Evolutionary conservation across 208 protist species (phyloP), one percentile per base, ranked within the genome.

Genomic region (Crithidia expoeki): DNA sequence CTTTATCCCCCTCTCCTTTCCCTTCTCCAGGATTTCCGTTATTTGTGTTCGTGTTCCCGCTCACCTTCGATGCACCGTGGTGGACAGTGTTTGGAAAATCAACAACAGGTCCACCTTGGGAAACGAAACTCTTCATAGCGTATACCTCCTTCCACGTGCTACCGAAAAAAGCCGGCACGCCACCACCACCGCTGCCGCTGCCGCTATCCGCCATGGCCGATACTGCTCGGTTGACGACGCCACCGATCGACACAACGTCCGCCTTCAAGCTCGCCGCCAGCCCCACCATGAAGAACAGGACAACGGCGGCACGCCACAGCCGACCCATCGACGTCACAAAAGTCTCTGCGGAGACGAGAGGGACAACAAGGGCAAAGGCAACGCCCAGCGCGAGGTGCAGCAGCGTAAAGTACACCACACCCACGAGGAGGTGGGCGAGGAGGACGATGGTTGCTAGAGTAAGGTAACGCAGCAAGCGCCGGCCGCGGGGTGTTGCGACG

Each of bases 171-270:
- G 36, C 44, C 21, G 0, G 38, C 38, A 27, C 64, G 62, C 19
- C 28, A 5, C 51, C 51, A 4, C 50, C 46, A 21, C 17, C 55
- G 32, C 46, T 63, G 30, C 38, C 69, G 36, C 76, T 56, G 73
- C 46, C 56, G 33, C 36, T 77, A 12, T 30, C 28, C 34, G 89
- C 83, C 0, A 89, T 79, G 47, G 71, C 83, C 11, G 83, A 80
- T 5, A 81, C 84, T 0, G 79, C 84, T 57, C 72, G 81, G 11
- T 76, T 74, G 11, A 88, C 84, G 12, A 74, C 82, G 5, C 73
- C 60, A 21, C 74, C 81, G 30, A 89, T 75, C 42, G 73, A 74
- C 47, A 88, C 66, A 16, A 89, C 69, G 50, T 90, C 87, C 28
- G 76, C 34, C 17, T 76, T 79, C 23, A 83, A 9, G 72, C 82